Evolutionary conservation across 441 rosid genomes (phyloP), one percentile per base, ranked within the genome.

Genomic region (Omphalea diandra): DNA sequence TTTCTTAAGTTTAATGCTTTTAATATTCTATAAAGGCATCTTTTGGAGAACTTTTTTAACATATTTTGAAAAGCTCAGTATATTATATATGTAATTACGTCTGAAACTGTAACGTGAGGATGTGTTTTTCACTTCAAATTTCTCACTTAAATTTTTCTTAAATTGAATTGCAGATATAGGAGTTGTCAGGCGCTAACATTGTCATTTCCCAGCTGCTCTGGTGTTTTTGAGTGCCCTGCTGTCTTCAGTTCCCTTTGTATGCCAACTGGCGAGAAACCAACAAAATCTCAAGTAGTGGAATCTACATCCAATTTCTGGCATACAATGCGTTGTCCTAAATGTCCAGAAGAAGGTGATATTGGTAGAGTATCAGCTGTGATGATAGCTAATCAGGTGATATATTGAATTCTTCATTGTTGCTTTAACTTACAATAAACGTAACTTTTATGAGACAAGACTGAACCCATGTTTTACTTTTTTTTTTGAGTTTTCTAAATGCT

Each of bases 201-300:
- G 81, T 78, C 93, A 41, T 95, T 97, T 79, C 95, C 98, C 56
- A 86, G 91, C 83, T 95, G 98, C 84, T 88, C 90, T 73, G 74
- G 82, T 72, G 74, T 83, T 72, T 87, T 93, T 79, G 83, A 82
- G 63, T 95, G 98, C 61, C 94, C 97, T 62, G 75, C 86, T 71
- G 75, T 95, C 74, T 82, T 80, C 65, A 79, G 82, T 76, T 88
- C 93, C 55, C 65, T 92, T 47, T 80, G 83, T 50, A 71, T 58
- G 66, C 56, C 74, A 22, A 68, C 72, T 41, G 75, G 54, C 32
- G 83, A 77, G 66, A 84, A 81, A 57, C 56, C 86, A 72, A 67
- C 65, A 54, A 61, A 73, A 32, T 73, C 75, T 29, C 86, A 82
- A 82, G 72, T 77, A 71, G 89, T 84, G 68, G 82, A 80, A 70